A percentile compares a stretch with the other conserved stretches of the same genome.
phyloP scores from a whole-genome alignment of 352 stramenopile species.

The Globisporangium polare region DNA sequence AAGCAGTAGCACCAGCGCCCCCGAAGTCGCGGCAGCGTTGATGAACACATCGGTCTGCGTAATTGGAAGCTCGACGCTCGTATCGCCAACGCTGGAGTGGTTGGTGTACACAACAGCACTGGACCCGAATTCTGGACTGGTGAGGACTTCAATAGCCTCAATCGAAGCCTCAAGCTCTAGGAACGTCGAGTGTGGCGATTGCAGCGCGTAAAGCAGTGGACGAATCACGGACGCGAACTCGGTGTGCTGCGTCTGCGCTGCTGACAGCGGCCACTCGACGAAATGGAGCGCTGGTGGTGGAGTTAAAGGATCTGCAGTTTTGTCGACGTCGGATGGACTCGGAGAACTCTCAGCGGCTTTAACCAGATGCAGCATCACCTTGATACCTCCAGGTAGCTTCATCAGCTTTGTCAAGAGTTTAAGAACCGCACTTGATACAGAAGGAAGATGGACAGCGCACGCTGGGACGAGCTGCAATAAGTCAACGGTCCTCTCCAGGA shows the following conservation, averaged over 20 bases:
- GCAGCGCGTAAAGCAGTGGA: constrained; percentile 6
- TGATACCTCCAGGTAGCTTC: constrained; percentile 26
- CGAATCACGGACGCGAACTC: neutral
- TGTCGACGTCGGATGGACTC: neutral
- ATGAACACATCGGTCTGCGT: constrained; percentile 35
- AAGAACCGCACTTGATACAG: constrained; percentile 33
- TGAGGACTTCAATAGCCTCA: constrained; percentile 9
- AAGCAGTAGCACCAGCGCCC: constrained; percentile 37
- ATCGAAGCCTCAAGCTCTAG: constrained; percentile 4
- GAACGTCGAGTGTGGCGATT: constrained; percentile 7
- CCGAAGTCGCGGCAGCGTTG: constrained; percentile 32
- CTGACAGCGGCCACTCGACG: constrained; percentile 3
- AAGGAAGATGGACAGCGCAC: constrained; percentile 20
- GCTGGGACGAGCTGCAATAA: constrained; percentile 22
- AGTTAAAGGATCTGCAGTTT: neutral
- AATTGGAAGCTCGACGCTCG: constrained; percentile 5
- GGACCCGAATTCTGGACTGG: constrained; percentile 6
- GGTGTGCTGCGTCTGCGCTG: neutral
- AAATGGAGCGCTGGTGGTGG: neutral
- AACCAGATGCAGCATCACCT: constrained; percentile 27
- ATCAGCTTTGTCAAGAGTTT: constrained; percentile 28
- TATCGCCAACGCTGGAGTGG: neutral
- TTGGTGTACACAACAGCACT: constrained; percentile 8
- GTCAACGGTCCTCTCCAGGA: constrained; percentile 26
- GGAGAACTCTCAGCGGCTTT: constrained; percentile 2